Evolutionary conservation across 2,329 filamentous ascomycete genomes (phyloP).

Genomic region (Sporothrix schenckii): DNA sequence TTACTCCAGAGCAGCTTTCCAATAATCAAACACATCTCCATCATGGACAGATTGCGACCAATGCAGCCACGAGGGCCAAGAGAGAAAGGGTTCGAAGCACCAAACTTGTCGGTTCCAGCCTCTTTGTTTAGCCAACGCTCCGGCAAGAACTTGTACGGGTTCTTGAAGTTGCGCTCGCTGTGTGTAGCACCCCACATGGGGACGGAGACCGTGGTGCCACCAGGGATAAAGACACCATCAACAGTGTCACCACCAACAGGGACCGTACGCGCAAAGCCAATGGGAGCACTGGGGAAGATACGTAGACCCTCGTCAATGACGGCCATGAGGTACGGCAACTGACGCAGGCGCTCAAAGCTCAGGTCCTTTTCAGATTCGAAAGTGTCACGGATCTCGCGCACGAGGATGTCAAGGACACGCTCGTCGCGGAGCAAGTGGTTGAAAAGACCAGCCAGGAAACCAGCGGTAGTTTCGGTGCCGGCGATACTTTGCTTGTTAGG

Average conservation of each 20-base stretch:
- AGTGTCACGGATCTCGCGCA: slow-evolving; percentile 39
- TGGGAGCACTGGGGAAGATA: slow-evolving; percentile 22
- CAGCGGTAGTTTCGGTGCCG: slow-evolving; percentile 54
- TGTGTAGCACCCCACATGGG: slow-evolving; percentile 38
- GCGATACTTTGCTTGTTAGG: slow-evolving; percentile 39
- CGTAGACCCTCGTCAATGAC: slow-evolving; percentile 35
- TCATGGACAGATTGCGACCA: slow-evolving; percentile 21
- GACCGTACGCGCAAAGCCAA: slow-evolving; percentile 18
- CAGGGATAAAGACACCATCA: slow-evolving; percentile 4
- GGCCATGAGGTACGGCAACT: slow-evolving; percentile 34
- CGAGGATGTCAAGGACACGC: slow-evolving; percentile 36
- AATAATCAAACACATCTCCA: slow-evolving; percentile 26
- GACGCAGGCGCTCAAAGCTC: slow-evolving; percentile 24
- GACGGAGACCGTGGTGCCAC: slow-evolving; percentile 47
- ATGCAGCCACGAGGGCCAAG: slow-evolving; percentile 23
- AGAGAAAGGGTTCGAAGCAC: slow-evolving; percentile 20
- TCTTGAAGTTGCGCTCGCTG: slow-evolving; percentile 39
- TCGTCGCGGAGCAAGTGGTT: slow-evolving; percentile 41
- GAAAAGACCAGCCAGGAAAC: slow-evolving; percentile 42
- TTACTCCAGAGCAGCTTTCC: slow-evolving; percentile 27
- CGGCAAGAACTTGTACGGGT: slow-evolving; percentile 40
- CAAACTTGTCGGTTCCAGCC: not conserved
- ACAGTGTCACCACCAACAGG: slow-evolving; percentile 13
- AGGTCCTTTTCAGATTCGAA: slow-evolving; percentile 41
- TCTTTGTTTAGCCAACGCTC: slow-evolving; percentile 39